These are phyloP conservation scores for Paraconiothyrium brasiliense DNA, from an alignment of 2,329 filamentous ascomycete genomes.

Conservation along the genomic window DNA sequence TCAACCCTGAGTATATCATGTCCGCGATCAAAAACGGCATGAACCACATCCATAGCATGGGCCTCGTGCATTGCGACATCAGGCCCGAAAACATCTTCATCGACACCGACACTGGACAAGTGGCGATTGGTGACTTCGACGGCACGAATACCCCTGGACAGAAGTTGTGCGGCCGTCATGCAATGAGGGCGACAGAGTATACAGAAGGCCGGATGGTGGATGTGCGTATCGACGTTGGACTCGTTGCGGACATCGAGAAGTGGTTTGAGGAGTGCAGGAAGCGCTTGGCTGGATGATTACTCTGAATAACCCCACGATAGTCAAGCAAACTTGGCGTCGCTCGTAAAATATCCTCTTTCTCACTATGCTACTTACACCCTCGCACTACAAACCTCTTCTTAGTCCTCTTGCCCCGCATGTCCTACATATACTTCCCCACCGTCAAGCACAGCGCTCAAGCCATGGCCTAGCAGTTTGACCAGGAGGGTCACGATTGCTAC, in stretches of 20 bases:
- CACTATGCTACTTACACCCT: background rate
- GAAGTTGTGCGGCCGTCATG: background rate
- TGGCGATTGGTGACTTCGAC: slow-evolving; percentile 9
- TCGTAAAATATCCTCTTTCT: too few relatives aligned
- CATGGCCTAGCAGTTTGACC: background rate
- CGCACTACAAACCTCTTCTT: too few relatives aligned
- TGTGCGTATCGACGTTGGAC: background rate
- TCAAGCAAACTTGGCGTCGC: background rate
- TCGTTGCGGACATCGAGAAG: background rate
- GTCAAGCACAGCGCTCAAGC: too few relatives aligned
- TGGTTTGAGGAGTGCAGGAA: background rate
- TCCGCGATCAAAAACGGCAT: background rate
- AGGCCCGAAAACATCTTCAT: slow-evolving; percentile 10
- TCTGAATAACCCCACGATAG: background rate
- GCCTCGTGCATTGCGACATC: slow-evolving; percentile 7
- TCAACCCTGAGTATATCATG: background rate
- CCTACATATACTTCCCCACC: too few relatives aligned
- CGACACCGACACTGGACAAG: background rate
- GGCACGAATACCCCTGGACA: background rate
- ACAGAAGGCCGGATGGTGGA: background rate
- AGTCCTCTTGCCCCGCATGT: too few relatives aligned
- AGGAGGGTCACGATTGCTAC: background rate
- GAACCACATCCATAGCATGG: slow-evolving; percentile 2
- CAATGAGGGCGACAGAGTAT: background rate
- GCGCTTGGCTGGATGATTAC: background rate